Base-by-base conservation (phyloP, 192 early-diverging fungal species). In the Linnemannia elongata region DNA sequence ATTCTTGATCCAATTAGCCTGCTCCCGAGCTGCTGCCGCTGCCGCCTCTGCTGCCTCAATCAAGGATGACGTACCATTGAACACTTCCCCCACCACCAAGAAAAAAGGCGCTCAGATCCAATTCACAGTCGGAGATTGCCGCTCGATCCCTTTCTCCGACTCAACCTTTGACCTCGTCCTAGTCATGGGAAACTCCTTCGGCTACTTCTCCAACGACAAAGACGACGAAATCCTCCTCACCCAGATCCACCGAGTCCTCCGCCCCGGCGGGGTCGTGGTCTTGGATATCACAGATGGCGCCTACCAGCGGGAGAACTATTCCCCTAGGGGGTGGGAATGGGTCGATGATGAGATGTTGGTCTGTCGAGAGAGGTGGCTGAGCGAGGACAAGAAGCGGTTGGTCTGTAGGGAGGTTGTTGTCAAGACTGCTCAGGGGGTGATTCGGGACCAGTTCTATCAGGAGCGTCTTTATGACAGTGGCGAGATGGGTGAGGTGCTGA, bases 131-230 rank as follows among this genome's bases (percentile, higher is more conserved):
- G 93, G 93, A n/a, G 93, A 93, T 74, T 92, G 89, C 63, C 88
- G 92, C 72, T 60, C 89, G 63, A 90, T 92, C 45, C 90, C 93
- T 6, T 91, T 91, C 76, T 35, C 88, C 0, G 83, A 91, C 77
- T 33, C 78, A 0, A 57, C 20, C 22, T 94, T 93, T 75, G 93
- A 94, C 73, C 71, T 92, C 41, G 87, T 94, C 36, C 35, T 94
- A 30, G 42, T 92, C 2, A 88, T 94, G 90, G 93, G 93, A n/a
- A 94, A 94, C 81, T 90, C 91, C 24, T 94, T 94, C 85, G 93
- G 93, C 15, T 93, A 93, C 80, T 93, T 93, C 80, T 52, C 90
- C 45, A 83, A 88, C 52, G 92, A 92, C 35, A 77, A 91, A 27
- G 90, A 79, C 9, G 92, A 93, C 66, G 54, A 74, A 9, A 45